Conservation (phyloP, 2,329 filamentous ascomycete genomes). For the Elsinoe perseae region DNA sequence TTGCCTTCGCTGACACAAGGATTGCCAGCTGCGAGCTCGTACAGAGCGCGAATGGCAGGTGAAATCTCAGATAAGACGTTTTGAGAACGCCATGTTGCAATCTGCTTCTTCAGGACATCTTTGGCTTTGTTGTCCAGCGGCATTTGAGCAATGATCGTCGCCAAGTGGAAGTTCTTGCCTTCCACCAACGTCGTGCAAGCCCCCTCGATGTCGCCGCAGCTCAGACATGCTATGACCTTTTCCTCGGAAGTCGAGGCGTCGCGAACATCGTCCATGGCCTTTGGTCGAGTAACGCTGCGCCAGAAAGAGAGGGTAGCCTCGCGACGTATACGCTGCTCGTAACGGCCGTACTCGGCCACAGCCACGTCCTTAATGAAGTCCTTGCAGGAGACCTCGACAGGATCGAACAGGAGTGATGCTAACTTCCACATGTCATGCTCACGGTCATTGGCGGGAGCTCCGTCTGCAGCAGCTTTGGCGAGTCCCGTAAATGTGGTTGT, state of each 20-base stretch:
- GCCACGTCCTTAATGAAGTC: conserved; percentile 34
- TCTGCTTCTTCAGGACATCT: conserved; percentile 68
- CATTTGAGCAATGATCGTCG: conserved; percentile 74
- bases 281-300: conserved; percentile 39
- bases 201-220: conserved; percentile 69
- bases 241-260: conserved; percentile 64
- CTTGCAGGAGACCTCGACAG: conserved; percentile 33
- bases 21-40: conserved; percentile 82
- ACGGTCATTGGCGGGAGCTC: conserved; percentile 33
- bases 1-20: conserved; percentile 76
- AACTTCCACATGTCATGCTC: conserved; percentile 79
- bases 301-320: conserved; percentile 62
- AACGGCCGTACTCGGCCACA: conserved; percentile 35
- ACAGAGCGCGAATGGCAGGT: conserved; percentile 75
- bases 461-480: conserved; percentile 27
- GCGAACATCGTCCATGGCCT: conserved; percentile 41
- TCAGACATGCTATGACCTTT: conserved; percentile 72
- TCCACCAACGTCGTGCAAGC: conserved; percentile 74
- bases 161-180: conserved; percentile 73
- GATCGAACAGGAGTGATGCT: conserved; percentile 78
- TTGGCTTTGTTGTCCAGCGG: conserved; percentile 62
- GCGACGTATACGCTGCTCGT: conserved; percentile 37
- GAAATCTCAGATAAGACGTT: conserved; percentile 82
- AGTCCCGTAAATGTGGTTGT: conserved; percentile 44
- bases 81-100: conserved; percentile 74